Evolutionary conservation across 148 eudicot genomes (phyloP).

Genomic region (Rhododendron kiyosumense): DNA sequence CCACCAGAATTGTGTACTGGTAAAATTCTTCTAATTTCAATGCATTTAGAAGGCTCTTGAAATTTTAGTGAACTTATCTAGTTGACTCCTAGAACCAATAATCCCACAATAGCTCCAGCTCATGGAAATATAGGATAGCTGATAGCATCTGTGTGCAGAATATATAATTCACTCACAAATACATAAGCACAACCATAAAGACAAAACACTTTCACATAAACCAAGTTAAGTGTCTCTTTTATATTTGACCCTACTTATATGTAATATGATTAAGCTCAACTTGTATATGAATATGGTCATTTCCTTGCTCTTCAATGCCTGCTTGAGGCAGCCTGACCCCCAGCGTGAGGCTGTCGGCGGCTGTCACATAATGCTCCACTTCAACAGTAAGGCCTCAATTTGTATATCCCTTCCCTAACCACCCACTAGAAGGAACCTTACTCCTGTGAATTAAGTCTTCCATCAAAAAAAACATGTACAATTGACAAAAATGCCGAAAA

Average conservation of each 20-base stretch:
- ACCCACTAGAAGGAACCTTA: background rate
- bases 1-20: background rate
- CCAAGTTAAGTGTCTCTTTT: background rate
- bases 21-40: background rate
- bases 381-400: background rate
- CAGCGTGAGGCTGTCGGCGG: background rate
- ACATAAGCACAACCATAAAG: background rate
- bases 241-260: background rate
- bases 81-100: background rate
- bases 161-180: background rate
- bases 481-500: background rate
- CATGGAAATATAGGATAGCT: background rate
- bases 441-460: background rate
- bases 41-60: background rate
- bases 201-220: background rate
- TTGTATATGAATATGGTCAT: background rate
- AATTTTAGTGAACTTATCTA: background rate
- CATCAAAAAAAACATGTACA: background rate
- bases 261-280: background rate
- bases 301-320: background rate
- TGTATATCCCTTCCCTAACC: background rate
- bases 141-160: background rate
- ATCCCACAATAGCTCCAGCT: background rate
- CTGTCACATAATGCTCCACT: background rate
- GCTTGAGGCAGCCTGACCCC: background rate